Conservation (phyloP, 768 basidiomycete species). For the Myochromella boudieri region DNA sequence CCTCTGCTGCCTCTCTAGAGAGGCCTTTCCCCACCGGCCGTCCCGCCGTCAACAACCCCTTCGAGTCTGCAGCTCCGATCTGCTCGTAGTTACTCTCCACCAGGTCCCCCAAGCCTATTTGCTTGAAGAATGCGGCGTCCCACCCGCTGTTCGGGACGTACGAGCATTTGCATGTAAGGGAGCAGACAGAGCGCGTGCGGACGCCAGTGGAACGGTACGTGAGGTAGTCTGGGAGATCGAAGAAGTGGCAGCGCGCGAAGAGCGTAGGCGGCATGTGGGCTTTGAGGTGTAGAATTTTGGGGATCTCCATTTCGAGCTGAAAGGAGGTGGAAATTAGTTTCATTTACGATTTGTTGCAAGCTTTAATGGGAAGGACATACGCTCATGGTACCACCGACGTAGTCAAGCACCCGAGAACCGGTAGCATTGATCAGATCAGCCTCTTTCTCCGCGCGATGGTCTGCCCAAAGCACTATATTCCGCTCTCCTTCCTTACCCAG, state of each 20-base stretch:
- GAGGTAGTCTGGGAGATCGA: constrained; percentile 93
- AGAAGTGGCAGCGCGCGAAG: constrained; percentile 80
- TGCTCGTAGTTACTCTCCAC: constrained; percentile 69
- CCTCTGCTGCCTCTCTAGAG: constrained; percentile 72
- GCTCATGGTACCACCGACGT: constrained; percentile 96
- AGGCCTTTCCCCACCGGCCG: constrained; percentile 86
- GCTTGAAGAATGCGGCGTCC: constrained; percentile 83
- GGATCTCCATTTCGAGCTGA: constrained; percentile 97
- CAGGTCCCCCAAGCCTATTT: constrained; percentile 78
- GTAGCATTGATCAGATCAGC: constrained; percentile 88
- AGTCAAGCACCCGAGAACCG: constrained; percentile 83
- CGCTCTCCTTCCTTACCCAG: constrained; percentile 70
- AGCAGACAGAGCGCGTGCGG: constrained; percentile 82
- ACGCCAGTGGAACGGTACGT: constrained; percentile 88
- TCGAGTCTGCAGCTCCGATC: constrained; percentile 61
- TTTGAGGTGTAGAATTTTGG: constrained; percentile 97
- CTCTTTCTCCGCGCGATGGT: constrained; percentile 92
- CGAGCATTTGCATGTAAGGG: constrained; percentile 94
- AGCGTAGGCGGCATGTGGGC: constrained; percentile 71
- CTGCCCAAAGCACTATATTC: constrained; percentile 95
- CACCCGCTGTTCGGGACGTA: constrained; percentile 87
- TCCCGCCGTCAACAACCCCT: constrained; percentile 75
- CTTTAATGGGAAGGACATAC: constrained; percentile 38
- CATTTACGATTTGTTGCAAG: neutral
- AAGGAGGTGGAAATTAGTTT: neutral